These are phyloP conservation scores for Paecilomyces niveus DNA, from an alignment of 2,329 filamentous ascomycete genomes.

Conservation along the genomic window DNA sequence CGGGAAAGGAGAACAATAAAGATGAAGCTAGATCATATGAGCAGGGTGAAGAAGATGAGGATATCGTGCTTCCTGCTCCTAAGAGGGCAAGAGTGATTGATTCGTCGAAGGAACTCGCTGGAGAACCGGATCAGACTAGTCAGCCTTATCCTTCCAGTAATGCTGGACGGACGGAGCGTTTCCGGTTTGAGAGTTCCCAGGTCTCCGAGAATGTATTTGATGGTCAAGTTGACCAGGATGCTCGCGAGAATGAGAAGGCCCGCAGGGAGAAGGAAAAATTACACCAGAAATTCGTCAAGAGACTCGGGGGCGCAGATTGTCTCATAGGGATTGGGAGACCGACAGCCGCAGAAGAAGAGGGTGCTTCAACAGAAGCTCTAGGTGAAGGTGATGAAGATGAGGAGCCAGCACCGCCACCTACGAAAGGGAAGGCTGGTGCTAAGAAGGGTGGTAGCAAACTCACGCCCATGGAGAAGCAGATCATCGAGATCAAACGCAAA, in stretches of 20 bases:
- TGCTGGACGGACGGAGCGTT: constrained; percentile 50
- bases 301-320: constrained; percentile 79
- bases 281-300: constrained; percentile 81
- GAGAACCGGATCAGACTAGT: constrained; percentile 5
- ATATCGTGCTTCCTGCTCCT: constrained; percentile 31
- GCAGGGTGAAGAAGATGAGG: constrained; percentile 31
- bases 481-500: constrained; percentile 87
- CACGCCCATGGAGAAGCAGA: constrained; percentile 89
- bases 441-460: constrained; percentile 79
- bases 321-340: constrained; percentile 60
- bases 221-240: constrained; percentile 40
- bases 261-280: constrained; percentile 60
- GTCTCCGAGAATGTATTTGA: constrained; percentile 29
- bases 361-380: constrained; percentile 49
- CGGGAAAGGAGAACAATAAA: constrained; percentile 6
- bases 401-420: constrained; percentile 36
- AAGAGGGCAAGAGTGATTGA: constrained; percentile 32
- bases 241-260: not conserved
- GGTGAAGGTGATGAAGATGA: constrained; percentile 52
- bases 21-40: constrained; percentile 5
- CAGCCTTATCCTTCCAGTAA: constrained; percentile 25
- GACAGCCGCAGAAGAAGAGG: constrained; percentile 48
- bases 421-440: constrained; percentile 42
- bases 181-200: constrained; percentile 50
- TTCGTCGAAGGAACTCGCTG: constrained; percentile 8